A percentile compares a stretch with the other conserved stretches of the same genome.
These are phyloP conservation scores for Sphagnurus paluster DNA, from an alignment of 1,284 basidiomycete genomes.

Conservation along the genomic window DNA sequence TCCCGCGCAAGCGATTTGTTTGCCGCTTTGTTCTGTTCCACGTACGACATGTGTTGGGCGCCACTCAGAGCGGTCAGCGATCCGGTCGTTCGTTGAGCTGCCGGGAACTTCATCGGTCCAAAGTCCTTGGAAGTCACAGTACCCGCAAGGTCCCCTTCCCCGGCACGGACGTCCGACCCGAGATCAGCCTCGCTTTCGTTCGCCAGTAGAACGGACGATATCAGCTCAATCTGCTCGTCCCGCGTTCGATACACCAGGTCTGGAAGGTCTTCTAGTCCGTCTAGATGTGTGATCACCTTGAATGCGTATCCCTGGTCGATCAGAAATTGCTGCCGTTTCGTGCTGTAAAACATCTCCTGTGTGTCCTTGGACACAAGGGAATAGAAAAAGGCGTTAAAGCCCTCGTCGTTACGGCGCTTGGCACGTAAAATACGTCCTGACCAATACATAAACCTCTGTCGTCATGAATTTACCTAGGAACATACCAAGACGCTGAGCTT, in stretches of 20 bases:
- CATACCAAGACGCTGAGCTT: constrained; percentile 92
- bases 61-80: constrained; percentile 85
- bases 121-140: constrained; percentile 80
- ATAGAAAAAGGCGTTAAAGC: constrained; percentile 99
- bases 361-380: constrained; percentile 99
- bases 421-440: constrained; percentile 92
- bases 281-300: constrained; percentile 98
- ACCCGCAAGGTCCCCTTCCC: constrained; percentile 77
- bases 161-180: constrained; percentile 78
- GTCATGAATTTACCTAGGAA: constrained; percentile 7
- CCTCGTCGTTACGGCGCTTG: constrained; percentile 97
- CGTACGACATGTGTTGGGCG: constrained; percentile 87
- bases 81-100: constrained; percentile 83
- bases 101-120: constrained; percentile 60
- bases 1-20: constrained; percentile 84
- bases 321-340: constrained; percentile 97
- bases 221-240: constrained; percentile 93
- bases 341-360: constrained; percentile 99
- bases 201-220: constrained; percentile 89
- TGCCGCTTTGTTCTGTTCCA: constrained; percentile 89
- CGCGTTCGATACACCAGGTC: constrained; percentile 91
- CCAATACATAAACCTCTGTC: not conserved
- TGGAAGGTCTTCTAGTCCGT: constrained; percentile 85
- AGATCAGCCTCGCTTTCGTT: constrained; percentile 91
- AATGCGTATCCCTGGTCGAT: constrained; percentile 99